Evolutionary conservation across 2,329 filamentous ascomycete species (phyloP).

Genomic region (Trichophyton benhamiae): DNA sequence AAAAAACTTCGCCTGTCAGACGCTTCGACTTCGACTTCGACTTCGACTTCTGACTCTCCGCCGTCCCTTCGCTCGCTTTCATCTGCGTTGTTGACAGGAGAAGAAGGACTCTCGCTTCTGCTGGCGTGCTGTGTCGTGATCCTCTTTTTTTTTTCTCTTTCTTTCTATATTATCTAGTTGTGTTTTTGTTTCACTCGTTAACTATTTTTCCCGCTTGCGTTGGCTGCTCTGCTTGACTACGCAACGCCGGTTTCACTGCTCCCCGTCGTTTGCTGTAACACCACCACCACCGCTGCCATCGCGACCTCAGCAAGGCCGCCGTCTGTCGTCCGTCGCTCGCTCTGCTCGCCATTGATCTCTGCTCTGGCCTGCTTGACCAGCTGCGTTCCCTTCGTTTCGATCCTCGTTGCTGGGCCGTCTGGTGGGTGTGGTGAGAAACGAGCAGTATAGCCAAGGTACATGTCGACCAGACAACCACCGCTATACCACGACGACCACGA

Average conservation of each 20-base stretch:
- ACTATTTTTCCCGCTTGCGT: background rate
- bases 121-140: background rate
- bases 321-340: background rate
- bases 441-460: background rate
- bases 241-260: background rate
- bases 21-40: background rate
- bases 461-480: background rate
- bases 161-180: background rate
- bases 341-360: background rate
- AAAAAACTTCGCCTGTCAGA: background rate
- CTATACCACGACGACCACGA: background rate
- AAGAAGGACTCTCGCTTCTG: background rate
- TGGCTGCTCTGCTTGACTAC: background rate
- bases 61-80: background rate
- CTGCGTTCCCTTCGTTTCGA: background rate
- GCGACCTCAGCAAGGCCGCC: too few species aligned
- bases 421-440: background rate
- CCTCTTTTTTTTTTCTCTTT: background rate
- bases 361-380: too few species aligned
- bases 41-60: background rate
- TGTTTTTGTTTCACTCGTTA: background rate
- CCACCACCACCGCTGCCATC: background rate
- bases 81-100: background rate
- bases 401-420: background rate
- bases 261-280: background rate